phyloP scores from a whole-genome alignment of 2,329 filamentous ascomycete species.

The Elsinoe fawcettii region DNA sequence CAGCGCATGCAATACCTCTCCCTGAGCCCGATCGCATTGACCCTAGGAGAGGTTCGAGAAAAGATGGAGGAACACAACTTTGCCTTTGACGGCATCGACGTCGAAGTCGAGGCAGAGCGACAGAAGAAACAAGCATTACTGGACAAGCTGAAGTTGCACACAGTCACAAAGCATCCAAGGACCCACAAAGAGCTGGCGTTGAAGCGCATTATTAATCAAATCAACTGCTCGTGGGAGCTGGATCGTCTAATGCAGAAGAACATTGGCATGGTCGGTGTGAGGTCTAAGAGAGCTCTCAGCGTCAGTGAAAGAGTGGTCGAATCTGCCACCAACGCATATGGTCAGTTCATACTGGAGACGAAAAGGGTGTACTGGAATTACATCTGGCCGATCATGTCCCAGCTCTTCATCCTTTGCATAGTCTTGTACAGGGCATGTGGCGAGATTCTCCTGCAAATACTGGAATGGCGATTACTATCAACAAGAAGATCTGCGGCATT shows the following conservation, averaged over 20 bases:
- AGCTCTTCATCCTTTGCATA: conserved; percentile 66
- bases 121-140: conserved; percentile 60
- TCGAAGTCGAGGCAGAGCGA: conserved; percentile 61
- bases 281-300: conserved; percentile 76
- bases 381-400: conserved; percentile 66
- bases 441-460: conserved; percentile 66
- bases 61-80: conserved; percentile 31
- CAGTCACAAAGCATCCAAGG: conserved; percentile 65
- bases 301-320: conserved; percentile 92
- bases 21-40: conserved; percentile 77
- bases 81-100: conserved; percentile 54
- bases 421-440: conserved; percentile 73
- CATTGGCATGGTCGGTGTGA: conserved; percentile 70
- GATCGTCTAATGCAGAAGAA: conserved; percentile 82
- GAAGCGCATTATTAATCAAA: conserved; percentile 76
- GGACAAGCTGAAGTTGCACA: conserved; percentile 82
- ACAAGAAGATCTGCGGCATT: conserved; percentile 62
- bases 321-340: conserved; percentile 79
- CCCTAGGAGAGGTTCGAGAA: conserved; percentile 63
- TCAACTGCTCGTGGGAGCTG: conserved; percentile 93
- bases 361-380: conserved; percentile 67
- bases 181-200: conserved; percentile 79
- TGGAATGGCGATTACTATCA: conserved; percentile 78
- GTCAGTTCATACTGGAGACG: conserved; percentile 60
- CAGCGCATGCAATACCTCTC: conserved; percentile 95